Conservation (phyloP, 441 rosid genomes). For the Omphalea diandra region DNA sequence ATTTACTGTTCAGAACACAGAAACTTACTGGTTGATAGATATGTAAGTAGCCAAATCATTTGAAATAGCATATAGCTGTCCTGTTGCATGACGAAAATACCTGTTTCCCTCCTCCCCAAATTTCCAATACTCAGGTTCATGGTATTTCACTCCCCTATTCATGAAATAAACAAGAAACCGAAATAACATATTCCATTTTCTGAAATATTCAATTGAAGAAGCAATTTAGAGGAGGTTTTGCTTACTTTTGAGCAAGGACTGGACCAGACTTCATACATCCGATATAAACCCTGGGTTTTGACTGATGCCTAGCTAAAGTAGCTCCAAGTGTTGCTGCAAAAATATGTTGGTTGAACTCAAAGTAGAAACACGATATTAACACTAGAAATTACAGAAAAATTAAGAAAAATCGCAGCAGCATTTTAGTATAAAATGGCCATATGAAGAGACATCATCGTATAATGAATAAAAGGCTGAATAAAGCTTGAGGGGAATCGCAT, state of each 20-base stretch:
- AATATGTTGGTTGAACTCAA: background rate
- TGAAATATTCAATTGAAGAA: background rate
- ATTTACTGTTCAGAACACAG: background rate
- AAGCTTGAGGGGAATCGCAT: too few relatives aligned
- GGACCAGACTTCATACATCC: constrained; percentile 96
- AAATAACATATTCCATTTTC: background rate
- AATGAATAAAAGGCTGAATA: too few relatives aligned
- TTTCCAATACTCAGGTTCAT: constrained; percentile 95
- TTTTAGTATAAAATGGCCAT: background rate
- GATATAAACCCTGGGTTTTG: constrained; percentile 66
- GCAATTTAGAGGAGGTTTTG: constrained; percentile 9
- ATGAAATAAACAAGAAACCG: constrained; percentile 8
- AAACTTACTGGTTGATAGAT: constrained; percentile 78
- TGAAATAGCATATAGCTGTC: constrained; percentile 87
- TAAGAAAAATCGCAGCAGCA: background rate
- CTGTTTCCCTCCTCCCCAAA: constrained; percentile 89
- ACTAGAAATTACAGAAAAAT: background rate
- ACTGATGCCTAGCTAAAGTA: constrained; percentile 58
- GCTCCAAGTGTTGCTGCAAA: constrained; percentile 70
- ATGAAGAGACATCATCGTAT: background rate
- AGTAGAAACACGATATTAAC: background rate
- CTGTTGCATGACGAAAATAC: constrained; percentile 95
- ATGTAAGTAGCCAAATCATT: constrained; percentile 81
- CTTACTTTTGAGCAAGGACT: constrained; percentile 84
- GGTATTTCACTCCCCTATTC: constrained; percentile 84